Evolutionary conservation across 164 flowering plant genomes (phyloP), one percentile per base, ranked within the genome.

Genomic region (Berberis thunbergii): DNA sequence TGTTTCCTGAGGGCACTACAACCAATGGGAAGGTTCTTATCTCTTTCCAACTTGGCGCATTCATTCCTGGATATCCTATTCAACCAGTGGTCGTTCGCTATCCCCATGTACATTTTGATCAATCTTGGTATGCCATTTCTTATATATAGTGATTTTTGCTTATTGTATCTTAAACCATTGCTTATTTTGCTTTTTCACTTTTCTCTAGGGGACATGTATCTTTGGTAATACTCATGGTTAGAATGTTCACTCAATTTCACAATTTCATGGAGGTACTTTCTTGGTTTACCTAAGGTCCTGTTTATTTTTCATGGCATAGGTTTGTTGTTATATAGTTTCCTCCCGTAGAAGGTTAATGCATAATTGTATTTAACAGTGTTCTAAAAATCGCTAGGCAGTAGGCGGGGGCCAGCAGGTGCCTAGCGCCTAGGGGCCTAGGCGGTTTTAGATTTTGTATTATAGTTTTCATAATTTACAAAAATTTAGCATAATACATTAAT

Each of bases 1-100:
- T 94, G 73, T 94, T 94, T 86, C 99, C 99, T 8, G 99, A 94
- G 79, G 99, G 99, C 67, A 94, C 99, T 64, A 91, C 99, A 39
- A 91, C 92, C 10, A 94, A 87, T 72, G 99, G 97, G 66, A 84
- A 80, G 72, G 72, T 63, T 12, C 70, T 94, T 49, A 79, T 91
- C 52, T 87, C 96, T 6, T 94, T 94, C 74, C 93, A 94, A 81
- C 90, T 88, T 67, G 97, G 99, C 59, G 97, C 97, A 58, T 94
- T 94, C 66, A 84, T 94, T 63, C 95, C 95, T 66, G 87, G 95
- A 55, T 86, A 71, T 71, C 82, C 97, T 42, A 79, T 94, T 64
- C 98, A 94, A 70, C 98, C 99, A 50, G 93, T 91, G 12, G 70
- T 85, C 72, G 96, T 94, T 54, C 96, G 93, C 41, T 94, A 94